phyloP scores from a whole-genome alignment of 257 asterid genomes.

The Scutellaria baicalensis region DNA sequence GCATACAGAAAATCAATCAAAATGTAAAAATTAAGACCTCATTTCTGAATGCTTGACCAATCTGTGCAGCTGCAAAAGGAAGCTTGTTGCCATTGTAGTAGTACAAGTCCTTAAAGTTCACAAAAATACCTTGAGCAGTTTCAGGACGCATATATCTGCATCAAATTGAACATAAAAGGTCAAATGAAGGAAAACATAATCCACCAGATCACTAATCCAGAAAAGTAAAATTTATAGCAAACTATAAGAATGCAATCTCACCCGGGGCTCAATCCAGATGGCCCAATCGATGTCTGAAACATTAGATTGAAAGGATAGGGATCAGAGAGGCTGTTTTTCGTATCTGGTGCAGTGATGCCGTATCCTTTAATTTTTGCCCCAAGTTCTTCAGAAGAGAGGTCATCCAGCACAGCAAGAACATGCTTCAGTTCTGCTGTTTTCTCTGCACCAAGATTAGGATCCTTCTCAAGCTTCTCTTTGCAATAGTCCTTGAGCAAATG shows the following conservation, averaged over 20 bases:
- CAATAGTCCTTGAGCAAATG: constrained; percentile 72
- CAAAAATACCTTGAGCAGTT: constrained; percentile 85
- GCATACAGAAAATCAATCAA: neutral
- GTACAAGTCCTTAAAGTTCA: constrained; percentile 67
- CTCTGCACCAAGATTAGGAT: constrained; percentile 36
- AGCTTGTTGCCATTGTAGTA: constrained; percentile 63
- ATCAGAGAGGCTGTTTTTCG: constrained; percentile 61
- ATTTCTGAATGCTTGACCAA: constrained; percentile 79
- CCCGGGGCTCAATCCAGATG: constrained; percentile 70
- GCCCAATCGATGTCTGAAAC: constrained; percentile 78
- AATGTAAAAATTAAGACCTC: constrained; percentile 36
- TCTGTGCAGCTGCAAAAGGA: constrained; percentile 84
- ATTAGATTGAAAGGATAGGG: constrained; percentile 79
- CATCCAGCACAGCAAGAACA: constrained; percentile 69
- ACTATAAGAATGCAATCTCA: constrained; percentile 21
- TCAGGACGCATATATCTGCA: constrained; percentile 82
- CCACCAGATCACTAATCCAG: neutral
- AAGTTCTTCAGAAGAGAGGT: constrained; percentile 56
- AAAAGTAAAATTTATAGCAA: neutral
- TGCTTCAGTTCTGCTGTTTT: constrained; percentile 48
- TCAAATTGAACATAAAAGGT: neutral
- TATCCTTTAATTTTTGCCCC: constrained; percentile 69
- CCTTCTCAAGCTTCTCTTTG: constrained; percentile 74
- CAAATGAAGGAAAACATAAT: neutral
- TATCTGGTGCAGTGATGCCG: constrained; percentile 75